Conservation (phyloP, 2,329 filamentous ascomycete genomes). For the Madurella mycetomatis region DNA sequence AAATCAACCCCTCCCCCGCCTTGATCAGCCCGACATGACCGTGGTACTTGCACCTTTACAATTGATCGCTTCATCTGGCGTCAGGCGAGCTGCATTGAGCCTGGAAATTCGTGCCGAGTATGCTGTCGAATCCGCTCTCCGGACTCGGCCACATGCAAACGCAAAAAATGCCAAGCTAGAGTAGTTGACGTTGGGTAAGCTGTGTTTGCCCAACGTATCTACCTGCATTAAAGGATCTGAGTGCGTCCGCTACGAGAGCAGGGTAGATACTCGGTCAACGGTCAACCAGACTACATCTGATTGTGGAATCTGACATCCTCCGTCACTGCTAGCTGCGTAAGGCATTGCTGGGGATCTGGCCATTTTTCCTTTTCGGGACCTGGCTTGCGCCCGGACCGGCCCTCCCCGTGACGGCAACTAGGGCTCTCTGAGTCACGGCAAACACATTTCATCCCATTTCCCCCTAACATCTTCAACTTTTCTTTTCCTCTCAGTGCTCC, state of each 20-base stretch:
- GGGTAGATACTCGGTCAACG: no score
- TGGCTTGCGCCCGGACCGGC: constrained; percentile 9
- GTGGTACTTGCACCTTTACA: not conserved
- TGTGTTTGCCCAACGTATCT: not conserved
- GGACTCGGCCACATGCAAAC: constrained; percentile 16
- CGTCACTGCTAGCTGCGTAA: not conserved
- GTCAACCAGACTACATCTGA: not conserved
- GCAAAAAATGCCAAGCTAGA: not conserved
- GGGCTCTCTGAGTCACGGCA: constrained; percentile 14
- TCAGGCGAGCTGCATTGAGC: constrained; percentile 5
- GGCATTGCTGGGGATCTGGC: not conserved
- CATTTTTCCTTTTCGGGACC: not conserved
- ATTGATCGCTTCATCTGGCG: not conserved
- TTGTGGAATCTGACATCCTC: no score
- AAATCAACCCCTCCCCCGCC: constrained; percentile 21
- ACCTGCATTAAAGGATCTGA: not conserved
- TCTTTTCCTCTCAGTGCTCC: not conserved
- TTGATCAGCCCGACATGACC: constrained; percentile 1
- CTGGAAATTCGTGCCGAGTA: constrained; percentile 2
- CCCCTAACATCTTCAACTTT: not conserved
- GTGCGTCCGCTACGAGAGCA: no score
- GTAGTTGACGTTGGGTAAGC: not conserved
- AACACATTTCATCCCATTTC: not conserved
- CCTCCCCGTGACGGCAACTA: constrained; percentile 4
- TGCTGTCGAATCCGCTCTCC: constrained; percentile 1